phyloP scores from a whole-genome alignment of 805 yeast species.

The Kuraishia capsulata region DNA sequence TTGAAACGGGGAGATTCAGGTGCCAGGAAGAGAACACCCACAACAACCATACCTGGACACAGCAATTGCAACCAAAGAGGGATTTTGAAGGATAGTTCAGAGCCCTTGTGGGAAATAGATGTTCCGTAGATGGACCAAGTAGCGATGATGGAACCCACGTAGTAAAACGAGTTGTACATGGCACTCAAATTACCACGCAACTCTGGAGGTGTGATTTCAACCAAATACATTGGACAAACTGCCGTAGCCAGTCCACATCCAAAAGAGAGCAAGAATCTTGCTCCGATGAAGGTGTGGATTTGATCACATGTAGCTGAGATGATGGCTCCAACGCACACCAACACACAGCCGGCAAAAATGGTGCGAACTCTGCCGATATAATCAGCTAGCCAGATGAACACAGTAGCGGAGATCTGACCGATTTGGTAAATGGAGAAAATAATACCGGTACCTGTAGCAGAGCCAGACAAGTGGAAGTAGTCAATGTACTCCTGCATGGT shows the following conservation, averaged over 20 bases:
- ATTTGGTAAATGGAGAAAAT: slow-evolving; percentile 26
- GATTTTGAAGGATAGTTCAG: slow-evolving; percentile 38
- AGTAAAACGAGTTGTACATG: slow-evolving; percentile 38
- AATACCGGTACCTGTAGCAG: slow-evolving; percentile 15
- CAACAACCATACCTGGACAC: slow-evolving; percentile 32
- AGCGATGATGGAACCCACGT: slow-evolving; percentile 37
- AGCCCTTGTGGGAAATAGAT: slow-evolving; percentile 17
- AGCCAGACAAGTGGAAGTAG: slow-evolving; percentile 22
- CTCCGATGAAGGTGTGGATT: slow-evolving; percentile 25
- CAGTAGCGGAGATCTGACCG: slow-evolving; percentile 27
- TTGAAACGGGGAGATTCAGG: slow-evolving; percentile 38
- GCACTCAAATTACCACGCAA: slow-evolving; percentile 20
- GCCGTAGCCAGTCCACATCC: slow-evolving; percentile 33
- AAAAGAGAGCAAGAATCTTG: slow-evolving; percentile 39
- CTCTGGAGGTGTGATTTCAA: slow-evolving; percentile 8
- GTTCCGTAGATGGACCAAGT: slow-evolving; percentile 37
- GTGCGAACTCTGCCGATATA: slow-evolving; percentile 50
- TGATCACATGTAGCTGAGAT: slow-evolving; percentile 38
- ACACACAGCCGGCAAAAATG: slow-evolving; percentile 39
- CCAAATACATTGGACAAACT: slow-evolving; percentile 36
- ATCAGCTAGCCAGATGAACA: too few relatives aligned
- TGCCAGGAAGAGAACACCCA: slow-evolving; percentile 19
- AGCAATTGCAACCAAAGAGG: slow-evolving; percentile 44
- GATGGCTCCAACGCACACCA: slow-evolving; percentile 46
- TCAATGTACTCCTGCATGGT: slow-evolving; percentile 25